Conservation (phyloP, 192 early-diverging fungal genomes). For the Entrophospora sp. region DNA sequence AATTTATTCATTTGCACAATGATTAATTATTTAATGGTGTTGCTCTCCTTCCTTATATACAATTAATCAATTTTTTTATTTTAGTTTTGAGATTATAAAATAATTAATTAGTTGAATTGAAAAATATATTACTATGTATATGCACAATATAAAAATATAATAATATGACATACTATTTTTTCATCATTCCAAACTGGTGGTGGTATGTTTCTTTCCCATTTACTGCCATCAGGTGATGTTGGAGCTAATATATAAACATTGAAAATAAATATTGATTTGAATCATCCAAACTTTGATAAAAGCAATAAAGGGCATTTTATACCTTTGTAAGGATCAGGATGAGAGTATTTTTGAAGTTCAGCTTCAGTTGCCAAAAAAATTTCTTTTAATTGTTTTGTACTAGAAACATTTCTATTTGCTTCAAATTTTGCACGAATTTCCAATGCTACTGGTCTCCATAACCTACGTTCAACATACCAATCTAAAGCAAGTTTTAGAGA, state of each 20-base stretch:
- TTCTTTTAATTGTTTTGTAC: conserved; percentile 61
- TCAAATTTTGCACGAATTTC: conserved; percentile 83
- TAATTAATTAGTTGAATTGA: no score
- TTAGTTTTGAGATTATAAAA: no score
- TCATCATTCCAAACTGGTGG: no score
- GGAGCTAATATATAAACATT: no score
- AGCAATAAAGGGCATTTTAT: conserved; percentile 8
- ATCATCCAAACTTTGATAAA: conserved; percentile 1
- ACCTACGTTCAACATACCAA: conserved; percentile 79
- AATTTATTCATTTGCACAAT: no score
- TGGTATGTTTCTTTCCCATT: conserved; percentile 76
- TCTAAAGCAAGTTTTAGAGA: conserved; percentile 74
- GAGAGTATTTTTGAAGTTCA: conserved; percentile 60
- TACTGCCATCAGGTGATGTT: conserved; percentile 61
- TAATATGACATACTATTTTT: no score
- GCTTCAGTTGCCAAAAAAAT: conserved; percentile 64
- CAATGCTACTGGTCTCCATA: conserved; percentile 74
- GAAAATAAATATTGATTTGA: conserved; percentile 1
- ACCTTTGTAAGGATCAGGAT: conserved; percentile 83
- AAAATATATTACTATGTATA: no score
- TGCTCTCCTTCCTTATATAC: no score
- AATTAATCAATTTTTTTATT: no score
- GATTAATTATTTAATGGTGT: no score
- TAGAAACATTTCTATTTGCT: conserved; percentile 61
- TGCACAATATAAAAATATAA: no score